Evolutionary conservation across 192 early-diverging fungal species (phyloP), one percentile per base, ranked within the genome.

Genomic region (Dispira simplex): DNA sequence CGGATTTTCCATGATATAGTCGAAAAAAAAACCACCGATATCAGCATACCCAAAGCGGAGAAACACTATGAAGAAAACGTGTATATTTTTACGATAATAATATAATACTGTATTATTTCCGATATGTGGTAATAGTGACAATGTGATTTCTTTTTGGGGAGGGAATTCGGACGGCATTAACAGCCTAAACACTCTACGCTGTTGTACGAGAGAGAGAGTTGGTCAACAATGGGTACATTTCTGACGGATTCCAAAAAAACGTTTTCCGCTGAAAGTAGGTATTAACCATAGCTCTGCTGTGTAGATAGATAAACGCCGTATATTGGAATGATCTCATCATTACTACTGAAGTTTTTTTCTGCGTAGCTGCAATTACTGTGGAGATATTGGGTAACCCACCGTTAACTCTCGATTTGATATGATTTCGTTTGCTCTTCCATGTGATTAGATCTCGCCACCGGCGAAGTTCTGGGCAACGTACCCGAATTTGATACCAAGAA

Each of bases 401-500:
- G 20, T 8, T 8, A 9, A 9, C 11, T 11, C 8, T 54, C 26
- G 9, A 10, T 23, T 54, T 20, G 52, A 8, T 11, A 20, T 20
- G 11, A 8, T 54, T 25, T 54, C 9, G n/a, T 8, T 54, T 18
- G 26, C 10, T 54, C n/a, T n/a, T 54, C 8, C n/a, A 10, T 23
- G n/a, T 25, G 9, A 54, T 54, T 62, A 71, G 86, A 90, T 64
- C 88, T 86, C 1, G 81, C 80, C 14, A 80, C 75, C 6, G 74
- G 76, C 21, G 68, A 79, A 13, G 75, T 73, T 26, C 83, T 90
- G 63, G 84, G 77, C 9, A 69, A 59, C 20, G 77, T 83, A 43
- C 75, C 86, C 3, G 83, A 88, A 23, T 86, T 88, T 83, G 70
- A 71, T 20, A 72, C 70, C 0, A 58, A 71, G 11, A 86, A 90